phyloP scores from a whole-genome alignment of 306 rosid genomes.

The Boehmeria nivea region DNA sequence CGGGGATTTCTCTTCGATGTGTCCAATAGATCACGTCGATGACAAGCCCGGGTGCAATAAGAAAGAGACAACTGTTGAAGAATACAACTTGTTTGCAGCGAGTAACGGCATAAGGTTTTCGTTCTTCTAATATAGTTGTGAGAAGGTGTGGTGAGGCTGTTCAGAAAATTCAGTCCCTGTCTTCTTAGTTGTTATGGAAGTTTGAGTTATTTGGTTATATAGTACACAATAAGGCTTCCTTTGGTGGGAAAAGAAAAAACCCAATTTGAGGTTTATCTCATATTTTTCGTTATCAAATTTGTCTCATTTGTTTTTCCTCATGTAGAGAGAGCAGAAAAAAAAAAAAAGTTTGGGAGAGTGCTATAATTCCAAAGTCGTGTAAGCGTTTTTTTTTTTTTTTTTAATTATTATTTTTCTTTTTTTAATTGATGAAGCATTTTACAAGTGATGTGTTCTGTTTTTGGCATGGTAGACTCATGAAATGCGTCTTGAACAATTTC shows the following conservation, averaged over 20 bases:
- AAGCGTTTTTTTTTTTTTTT: slow-evolving; percentile 25
- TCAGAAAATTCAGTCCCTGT: slow-evolving; percentile 44
- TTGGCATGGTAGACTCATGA: not conserved
- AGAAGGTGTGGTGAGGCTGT: slow-evolving; percentile 64
- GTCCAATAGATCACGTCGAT: slow-evolving; percentile 44
- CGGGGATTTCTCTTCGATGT: slow-evolving; percentile 34
- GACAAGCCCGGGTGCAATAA: slow-evolving; percentile 46
- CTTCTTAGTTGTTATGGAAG: slow-evolving; percentile 51
- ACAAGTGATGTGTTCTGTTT: slow-evolving; percentile 10
- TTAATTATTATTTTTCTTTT: not conserved
- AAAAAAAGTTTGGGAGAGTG: slow-evolving; percentile 46
- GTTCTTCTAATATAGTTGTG: slow-evolving; percentile 55
- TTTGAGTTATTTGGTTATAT: slow-evolving; percentile 50
- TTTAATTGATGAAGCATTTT: slow-evolving; percentile 27
- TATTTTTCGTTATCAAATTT: slow-evolving; percentile 45
- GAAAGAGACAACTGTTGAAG: slow-evolving; percentile 71
- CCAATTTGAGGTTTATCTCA: slow-evolving; percentile 36
- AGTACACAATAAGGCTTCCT: slow-evolving; percentile 65
- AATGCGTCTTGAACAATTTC: not conserved
- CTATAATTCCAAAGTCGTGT: slow-evolving; percentile 43
- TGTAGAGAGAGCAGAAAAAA: slow-evolving; percentile 35
- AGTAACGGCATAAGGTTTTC: slow-evolving; percentile 64
- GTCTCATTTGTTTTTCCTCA: slow-evolving; percentile 33
- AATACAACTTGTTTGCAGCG: slow-evolving; percentile 91
- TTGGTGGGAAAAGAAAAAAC: slow-evolving; percentile 7